Percentiles rank a stretch among this genome's conserved stretches.
Conservation (phyloP, 176 grass and related monocot species). For the Thalia dealbata region DNA sequence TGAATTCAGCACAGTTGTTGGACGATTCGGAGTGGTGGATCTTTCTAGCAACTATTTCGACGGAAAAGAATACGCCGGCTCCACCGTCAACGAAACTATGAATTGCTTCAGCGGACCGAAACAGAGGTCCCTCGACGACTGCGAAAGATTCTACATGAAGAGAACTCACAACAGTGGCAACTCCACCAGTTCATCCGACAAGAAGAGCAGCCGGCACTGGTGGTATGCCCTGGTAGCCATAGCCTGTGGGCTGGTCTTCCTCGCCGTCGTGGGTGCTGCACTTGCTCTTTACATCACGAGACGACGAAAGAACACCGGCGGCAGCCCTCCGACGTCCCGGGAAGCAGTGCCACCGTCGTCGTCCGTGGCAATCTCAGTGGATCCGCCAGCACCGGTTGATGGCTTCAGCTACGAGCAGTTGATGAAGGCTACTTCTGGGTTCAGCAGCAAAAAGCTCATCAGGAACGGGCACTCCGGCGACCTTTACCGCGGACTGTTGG, state of each 20-base stretch:
- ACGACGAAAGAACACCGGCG: neutral
- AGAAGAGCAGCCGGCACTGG: conserved; percentile 13
- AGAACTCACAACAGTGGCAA: conserved; percentile 22
- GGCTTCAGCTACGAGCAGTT: conserved; percentile 65
- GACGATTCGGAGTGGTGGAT: conserved; percentile 50
- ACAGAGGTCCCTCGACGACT: conserved; percentile 44
- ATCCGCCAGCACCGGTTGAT: conserved; percentile 19
- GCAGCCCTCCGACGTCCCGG: neutral
- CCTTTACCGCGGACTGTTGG: conserved; percentile 51
- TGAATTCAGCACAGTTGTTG: conserved; percentile 14
- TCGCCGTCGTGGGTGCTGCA: neutral
- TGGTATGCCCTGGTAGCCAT: conserved; percentile 9
- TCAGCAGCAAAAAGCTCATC: conserved; percentile 47
- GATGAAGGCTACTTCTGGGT: conserved; percentile 39
- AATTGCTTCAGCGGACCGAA: conserved; percentile 49
- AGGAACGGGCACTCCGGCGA: conserved; percentile 61
- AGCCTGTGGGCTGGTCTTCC: conserved; percentile 5
- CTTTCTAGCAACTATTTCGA: conserved; percentile 66
- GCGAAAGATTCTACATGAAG: conserved; percentile 52
- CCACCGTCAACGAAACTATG: conserved; percentile 11
- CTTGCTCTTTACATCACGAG: neutral
- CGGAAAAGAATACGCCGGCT: conserved; percentile 2
- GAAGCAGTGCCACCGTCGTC: conserved; percentile 14
- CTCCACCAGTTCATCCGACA: conserved; percentile 1
- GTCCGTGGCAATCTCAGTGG: conserved; percentile 17